These are phyloP conservation scores for Schwanniomyces polymorphus DNA, from an alignment of 805 yeast genomes.

Conservation along the genomic window DNA sequence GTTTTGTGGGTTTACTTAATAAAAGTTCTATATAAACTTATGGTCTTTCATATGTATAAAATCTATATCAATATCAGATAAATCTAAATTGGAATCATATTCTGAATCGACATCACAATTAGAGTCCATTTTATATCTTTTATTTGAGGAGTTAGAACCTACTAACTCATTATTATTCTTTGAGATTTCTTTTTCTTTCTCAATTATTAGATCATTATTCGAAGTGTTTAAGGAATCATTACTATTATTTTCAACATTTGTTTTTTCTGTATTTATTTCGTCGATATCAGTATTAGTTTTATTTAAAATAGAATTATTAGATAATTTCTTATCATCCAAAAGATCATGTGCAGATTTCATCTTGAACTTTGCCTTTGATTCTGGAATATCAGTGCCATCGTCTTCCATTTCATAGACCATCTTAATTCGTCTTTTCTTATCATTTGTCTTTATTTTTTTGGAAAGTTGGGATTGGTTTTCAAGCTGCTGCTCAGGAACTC, in stretches of 20 bases:
- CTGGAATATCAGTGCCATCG: constrained; percentile 4
- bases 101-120: constrained; percentile 23
- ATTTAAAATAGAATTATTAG: constrained; percentile 2
- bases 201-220: too few species aligned
- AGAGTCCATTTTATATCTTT: constrained; percentile 1
- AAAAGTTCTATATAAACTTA: constrained; percentile 5
- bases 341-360: constrained; percentile 46
- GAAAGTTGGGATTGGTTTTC: constrained; percentile 5
- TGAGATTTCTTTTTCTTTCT: too few species aligned
- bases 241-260: constrained; percentile 3
- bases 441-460: constrained; percentile 15
- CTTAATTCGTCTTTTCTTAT: constrained; percentile 29
- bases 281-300: constrained; percentile 9
- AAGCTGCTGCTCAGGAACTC: neutral
- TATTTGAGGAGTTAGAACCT: neutral
- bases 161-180: too few species aligned
- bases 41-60: constrained; percentile 6
- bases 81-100: constrained; percentile 24
- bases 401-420: constrained; percentile 40
- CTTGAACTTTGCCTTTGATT: constrained; percentile 15
- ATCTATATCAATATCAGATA: constrained; percentile 18
- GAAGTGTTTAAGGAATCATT: neutral
- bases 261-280: constrained; percentile 6
- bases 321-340: constrained; percentile 20
- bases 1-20: neutral